Evolutionary conservation across 208 protist genomes (phyloP), one percentile per base, ranked within the genome.

Genomic region (Acanthamoeba lenticulata): DNA sequence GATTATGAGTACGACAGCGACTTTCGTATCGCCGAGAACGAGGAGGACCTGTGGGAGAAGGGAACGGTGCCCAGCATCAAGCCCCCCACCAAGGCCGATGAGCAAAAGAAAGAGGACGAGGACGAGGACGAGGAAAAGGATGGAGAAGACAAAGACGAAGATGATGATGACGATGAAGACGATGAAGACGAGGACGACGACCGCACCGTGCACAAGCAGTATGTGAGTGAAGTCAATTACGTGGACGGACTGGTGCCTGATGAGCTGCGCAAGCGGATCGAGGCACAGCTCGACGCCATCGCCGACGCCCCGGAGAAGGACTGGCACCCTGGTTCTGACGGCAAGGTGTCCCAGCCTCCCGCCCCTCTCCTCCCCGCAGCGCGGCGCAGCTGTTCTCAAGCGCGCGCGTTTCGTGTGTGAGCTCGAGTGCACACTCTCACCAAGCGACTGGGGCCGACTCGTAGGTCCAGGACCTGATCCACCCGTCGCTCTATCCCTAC

Each of bases 381-480:
- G 11, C 19, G 36, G 36, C 17, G 24, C 13, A 79, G 17, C n/a
- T 40, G 32, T 11, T 44, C 13, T 79, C 69, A 29, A 40, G 17
- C 36, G 13, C n/a, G n/a, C n/a, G n/a, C 36, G 17, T 29, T 79
- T 79, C 36, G 17, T 24, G 24, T 79, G n/a, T 79, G 17, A 44
- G 19, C 24, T 65, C 24, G 19, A 65, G 21, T n/a, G 21, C 24
- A 65, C 57, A 65, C 57, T 65, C 24, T n/a, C 57, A 65, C 24
- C 19, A 65, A 65, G 21, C 19, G 27, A 49, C 24, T 85, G 19
- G 24, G 24, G 19, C 45, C 4, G 49, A 85, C 29, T 17, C 45
- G 7, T 62, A 96, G 94, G 95, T 96, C 15, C 94, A 94, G 52
- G 95, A 96, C 88, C 74, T 96, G 36, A 83, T 96, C 45, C 95